These are phyloP conservation scores for Vaccinium darrowii DNA, from an alignment of 148 eudicot genomes.

Conservation along the genomic window DNA sequence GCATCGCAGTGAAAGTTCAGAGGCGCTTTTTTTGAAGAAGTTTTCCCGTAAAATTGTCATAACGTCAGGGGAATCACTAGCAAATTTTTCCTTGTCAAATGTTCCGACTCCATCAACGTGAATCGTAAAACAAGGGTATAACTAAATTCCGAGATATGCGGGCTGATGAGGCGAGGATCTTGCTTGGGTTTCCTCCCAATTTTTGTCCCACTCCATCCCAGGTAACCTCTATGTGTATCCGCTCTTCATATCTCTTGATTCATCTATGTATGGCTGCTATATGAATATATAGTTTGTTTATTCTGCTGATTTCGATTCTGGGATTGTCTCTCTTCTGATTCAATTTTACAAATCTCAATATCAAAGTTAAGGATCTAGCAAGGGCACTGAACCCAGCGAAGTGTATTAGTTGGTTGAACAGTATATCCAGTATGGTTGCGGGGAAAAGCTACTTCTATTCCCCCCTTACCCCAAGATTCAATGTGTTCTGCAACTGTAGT, in stretches of 20 bases:
- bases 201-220: constrained; percentile 1
- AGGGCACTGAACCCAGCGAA: background rate
- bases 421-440: background rate
- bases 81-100: background rate
- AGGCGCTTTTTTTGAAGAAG: too few species aligned
- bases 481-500: background rate
- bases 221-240: background rate
- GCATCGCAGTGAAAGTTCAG: too few species aligned
- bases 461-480: background rate
- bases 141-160: background rate
- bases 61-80: too few species aligned
- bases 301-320: background rate
- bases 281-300: background rate
- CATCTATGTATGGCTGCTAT: background rate
- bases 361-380: background rate
- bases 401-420: background rate
- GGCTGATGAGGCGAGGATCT: constrained; percentile 4
- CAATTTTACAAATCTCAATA: background rate
- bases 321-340: background rate
- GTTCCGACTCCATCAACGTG: background rate
- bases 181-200: constrained; percentile 12
- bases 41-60: too few species aligned
- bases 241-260: background rate
- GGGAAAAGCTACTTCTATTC: background rate
- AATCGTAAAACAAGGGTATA: background rate